A percentile compares a stretch with the other conserved stretches of the same genome.
Evolutionary conservation across 805 yeast species (phyloP).

Genomic region (Yarrowia divulgata): DNA sequence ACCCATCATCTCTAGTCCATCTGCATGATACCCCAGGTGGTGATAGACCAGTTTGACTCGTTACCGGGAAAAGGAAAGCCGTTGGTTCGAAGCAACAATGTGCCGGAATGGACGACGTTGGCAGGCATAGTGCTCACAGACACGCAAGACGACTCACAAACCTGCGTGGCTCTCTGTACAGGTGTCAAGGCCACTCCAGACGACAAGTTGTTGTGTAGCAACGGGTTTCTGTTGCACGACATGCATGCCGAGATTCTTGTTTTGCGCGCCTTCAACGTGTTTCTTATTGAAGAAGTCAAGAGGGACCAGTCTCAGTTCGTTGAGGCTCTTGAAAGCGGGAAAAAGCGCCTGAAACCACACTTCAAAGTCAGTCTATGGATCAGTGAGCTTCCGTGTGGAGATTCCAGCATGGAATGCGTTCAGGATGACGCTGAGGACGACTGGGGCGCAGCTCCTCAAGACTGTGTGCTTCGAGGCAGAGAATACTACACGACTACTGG

Average conservation of each 20-base stretch:
- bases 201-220: slow-evolving; percentile 52
- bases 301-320: neutral
- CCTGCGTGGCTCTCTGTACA: slow-evolving; percentile 65
- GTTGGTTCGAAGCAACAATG: slow-evolving; percentile 64
- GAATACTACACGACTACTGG: slow-evolving; percentile 64
- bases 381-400: slow-evolving; percentile 86
- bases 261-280: slow-evolving; percentile 71
- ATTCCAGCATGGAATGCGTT: slow-evolving; percentile 69
- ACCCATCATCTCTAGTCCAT: no score
- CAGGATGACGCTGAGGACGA: slow-evolving; percentile 44
- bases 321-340: slow-evolving; percentile 37
- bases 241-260: slow-evolving; percentile 88
- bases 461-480: slow-evolving; percentile 63
- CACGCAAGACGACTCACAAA: slow-evolving; percentile 43
- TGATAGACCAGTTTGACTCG: slow-evolving; percentile 43
- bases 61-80: slow-evolving; percentile 64
- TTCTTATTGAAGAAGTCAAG: slow-evolving; percentile 59
- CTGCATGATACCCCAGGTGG: slow-evolving; percentile 40
- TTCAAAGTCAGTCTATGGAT: slow-evolving; percentile 60
- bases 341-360: slow-evolving; percentile 55
- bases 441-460: slow-evolving; percentile 43
- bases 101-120: slow-evolving; percentile 81
- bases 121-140: slow-evolving; percentile 67
- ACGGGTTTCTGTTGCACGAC: slow-evolving; percentile 80
- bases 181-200: slow-evolving; percentile 85